Evolutionary conservation across 805 yeast genomes (phyloP).

Genomic region (Schwanniomyces pseudopolymorphus): DNA sequence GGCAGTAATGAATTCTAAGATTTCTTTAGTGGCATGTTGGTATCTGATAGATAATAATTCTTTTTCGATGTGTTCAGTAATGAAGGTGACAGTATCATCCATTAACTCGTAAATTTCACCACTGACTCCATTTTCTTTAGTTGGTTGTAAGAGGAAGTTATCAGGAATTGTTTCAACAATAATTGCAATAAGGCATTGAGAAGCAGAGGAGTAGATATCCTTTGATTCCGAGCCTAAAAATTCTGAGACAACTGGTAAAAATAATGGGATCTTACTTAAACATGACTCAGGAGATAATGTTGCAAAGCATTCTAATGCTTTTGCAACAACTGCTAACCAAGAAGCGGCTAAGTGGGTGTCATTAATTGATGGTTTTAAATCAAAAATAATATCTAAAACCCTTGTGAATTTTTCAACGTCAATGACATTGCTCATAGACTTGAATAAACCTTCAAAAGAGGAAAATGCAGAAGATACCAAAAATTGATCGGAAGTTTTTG

Average conservation of each 20-base stretch:
- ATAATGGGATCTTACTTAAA: conserved; percentile 52
- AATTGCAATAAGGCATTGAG: conserved; percentile 84
- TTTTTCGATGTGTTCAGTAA: conserved; percentile 53
- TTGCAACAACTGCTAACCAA: conserved; percentile 93
- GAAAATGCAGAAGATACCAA: conserved; percentile 78
- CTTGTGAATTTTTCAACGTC: conserved; percentile 63
- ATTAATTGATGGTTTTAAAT: conserved; percentile 75
- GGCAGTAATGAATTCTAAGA: conserved; percentile 65
- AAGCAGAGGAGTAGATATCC: conserved; percentile 69
- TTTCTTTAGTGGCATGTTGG: conserved; percentile 72
- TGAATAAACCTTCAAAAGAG: conserved; percentile 80
- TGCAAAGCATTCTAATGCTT: conserved; percentile 53
- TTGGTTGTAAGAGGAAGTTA: conserved; percentile 53
- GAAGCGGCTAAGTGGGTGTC: conserved; percentile 88
- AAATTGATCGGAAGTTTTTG: conserved; percentile 81
- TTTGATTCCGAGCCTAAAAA: conserved; percentile 67
- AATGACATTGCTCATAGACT: conserved; percentile 57
- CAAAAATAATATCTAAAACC: conserved; percentile 70
- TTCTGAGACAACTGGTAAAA: conserved; percentile 48
- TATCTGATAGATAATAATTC: conserved; percentile 70
- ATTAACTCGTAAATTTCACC: conserved; percentile 52
- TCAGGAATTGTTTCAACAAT: conserved; percentile 67
- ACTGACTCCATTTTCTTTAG: conserved; percentile 37
- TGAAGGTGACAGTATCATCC: conserved; percentile 50
- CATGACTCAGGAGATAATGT: conserved; percentile 42